These are phyloP conservation scores for Mycena polygramma DNA, from an alignment of 768 basidiomycete species.

Conservation along the genomic window DNA sequence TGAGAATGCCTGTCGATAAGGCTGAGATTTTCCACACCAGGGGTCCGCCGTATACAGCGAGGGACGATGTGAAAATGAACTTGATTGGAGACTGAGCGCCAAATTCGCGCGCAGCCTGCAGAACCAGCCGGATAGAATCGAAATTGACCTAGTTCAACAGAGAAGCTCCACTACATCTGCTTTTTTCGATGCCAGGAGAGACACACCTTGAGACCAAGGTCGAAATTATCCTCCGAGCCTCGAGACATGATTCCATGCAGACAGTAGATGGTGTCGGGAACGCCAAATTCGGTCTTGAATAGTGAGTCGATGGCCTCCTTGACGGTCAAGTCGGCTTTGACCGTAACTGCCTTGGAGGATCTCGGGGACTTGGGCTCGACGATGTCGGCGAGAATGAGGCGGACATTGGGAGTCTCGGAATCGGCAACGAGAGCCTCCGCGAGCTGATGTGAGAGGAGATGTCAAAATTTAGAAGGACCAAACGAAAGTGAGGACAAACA, in stretches of 20 bases:
- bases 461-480: too few species aligned
- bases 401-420: slow-evolving; percentile 50
- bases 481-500: not conserved
- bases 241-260: slow-evolving; percentile 75
- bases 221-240: slow-evolving; percentile 71
- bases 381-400: slow-evolving; percentile 67
- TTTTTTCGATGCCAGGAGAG: not conserved
- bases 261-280: slow-evolving; percentile 61
- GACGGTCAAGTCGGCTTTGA: slow-evolving; percentile 59
- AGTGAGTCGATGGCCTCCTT: slow-evolving; percentile 49
- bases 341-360: slow-evolving; percentile 45
- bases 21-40: slow-evolving; percentile 44
- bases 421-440: slow-evolving; percentile 50
- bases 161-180: too few species aligned
- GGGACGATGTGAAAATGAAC: slow-evolving; percentile 70
- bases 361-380: slow-evolving; percentile 53
- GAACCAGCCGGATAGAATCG: slow-evolving; percentile 64
- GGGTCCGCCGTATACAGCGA: slow-evolving; percentile 73
- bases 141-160: slow-evolving; percentile 60
- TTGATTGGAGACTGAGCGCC: slow-evolving; percentile 48
- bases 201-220: slow-evolving; percentile 61
- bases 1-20: not conserved
- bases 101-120: slow-evolving; percentile 53
- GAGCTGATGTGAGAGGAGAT: too few species aligned
- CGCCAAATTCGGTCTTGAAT: slow-evolving; percentile 54